Base-by-base conservation (phyloP, 116 monocot species). In the Zostera marina region DNA sequence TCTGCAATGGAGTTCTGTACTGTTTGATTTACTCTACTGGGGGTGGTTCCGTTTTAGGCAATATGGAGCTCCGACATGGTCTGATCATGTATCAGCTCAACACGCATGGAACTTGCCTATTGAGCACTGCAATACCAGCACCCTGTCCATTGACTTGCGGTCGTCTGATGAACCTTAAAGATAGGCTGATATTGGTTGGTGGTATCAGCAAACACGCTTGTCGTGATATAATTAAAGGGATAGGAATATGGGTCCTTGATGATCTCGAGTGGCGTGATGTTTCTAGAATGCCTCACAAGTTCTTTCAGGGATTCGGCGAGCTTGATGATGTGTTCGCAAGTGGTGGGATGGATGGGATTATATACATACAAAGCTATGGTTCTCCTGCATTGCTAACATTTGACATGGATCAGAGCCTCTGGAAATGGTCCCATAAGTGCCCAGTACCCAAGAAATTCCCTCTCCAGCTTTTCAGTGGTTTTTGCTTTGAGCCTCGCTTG, bases 291-390 rank as follows among this genome's bases (percentile, higher is more conserved):
- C 94, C 94, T 48, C 89, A 82, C 41, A 79, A 65, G 51, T 82
- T 70, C 48, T 88, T 84, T 47, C 89, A 89, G 52, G 96, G 96
- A 11, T 96, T 96, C 52, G 96, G 96, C 9, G 96, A 96, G 53
- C 72, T 96, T 45, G 94, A 96, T 56, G 94, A 96, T 60, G 94
- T 96, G 1, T 96, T 96, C 70, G 89, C 90, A 2, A 83, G 96
- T 68, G 78, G 85, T 39, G 96, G 96, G 12, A 70, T 74, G 10
- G 82, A 80, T 54, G 78, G 70, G 10, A 72, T 80, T n/a, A 68
- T 89, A 42, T 96, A 80, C 60, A 89, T 96, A 16, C 96, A 96
- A 56, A 85, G 90, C 72, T 96, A 85, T 59, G 96, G 96, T 9
- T 65, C 80, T 11, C 74, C 96, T 3, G 76, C 82, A 9, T 66